phyloP scores from a whole-genome alignment of 2,329 filamentous ascomycete genomes.

The Aspergillus jensenii region DNA sequence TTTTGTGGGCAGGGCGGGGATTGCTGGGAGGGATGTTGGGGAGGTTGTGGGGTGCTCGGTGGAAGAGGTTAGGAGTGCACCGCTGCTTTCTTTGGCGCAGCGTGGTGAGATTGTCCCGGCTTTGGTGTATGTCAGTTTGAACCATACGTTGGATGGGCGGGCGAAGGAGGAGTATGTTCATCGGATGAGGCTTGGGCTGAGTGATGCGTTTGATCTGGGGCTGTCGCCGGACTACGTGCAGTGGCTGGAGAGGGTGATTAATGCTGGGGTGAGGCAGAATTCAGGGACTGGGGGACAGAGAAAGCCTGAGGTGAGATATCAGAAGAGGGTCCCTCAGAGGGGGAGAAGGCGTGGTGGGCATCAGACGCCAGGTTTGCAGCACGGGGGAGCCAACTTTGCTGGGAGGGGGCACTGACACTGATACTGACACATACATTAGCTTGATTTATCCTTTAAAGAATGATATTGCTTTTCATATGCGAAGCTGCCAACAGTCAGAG shows the following conservation, averaged over 20 bases:
- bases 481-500: too few relatives aligned
- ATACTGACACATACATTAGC: too few relatives aligned
- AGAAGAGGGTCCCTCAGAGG: too few relatives aligned
- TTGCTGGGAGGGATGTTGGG: not conserved
- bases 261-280: not conserved
- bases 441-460: too few relatives aligned
- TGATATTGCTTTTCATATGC: too few relatives aligned
- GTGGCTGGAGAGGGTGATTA: not conserved
- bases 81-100: not conserved
- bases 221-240: not conserved
- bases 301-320: too few relatives aligned
- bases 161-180: not conserved
- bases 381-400: too few relatives aligned
- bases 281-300: not conserved
- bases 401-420: too few relatives aligned
- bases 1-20: not conserved
- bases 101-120: not conserved
- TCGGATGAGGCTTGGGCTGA: not conserved
- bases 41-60: not conserved
- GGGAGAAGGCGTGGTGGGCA: too few relatives aligned
- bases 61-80: not conserved
- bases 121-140: not conserved
- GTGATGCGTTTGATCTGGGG: not conserved
- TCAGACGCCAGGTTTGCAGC: too few relatives aligned
- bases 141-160: not conserved